Evolutionary conservation across 2,329 filamentous ascomycete species (phyloP), one percentile per base, ranked within the genome.

Genomic region (Alternaria alternata): DNA sequence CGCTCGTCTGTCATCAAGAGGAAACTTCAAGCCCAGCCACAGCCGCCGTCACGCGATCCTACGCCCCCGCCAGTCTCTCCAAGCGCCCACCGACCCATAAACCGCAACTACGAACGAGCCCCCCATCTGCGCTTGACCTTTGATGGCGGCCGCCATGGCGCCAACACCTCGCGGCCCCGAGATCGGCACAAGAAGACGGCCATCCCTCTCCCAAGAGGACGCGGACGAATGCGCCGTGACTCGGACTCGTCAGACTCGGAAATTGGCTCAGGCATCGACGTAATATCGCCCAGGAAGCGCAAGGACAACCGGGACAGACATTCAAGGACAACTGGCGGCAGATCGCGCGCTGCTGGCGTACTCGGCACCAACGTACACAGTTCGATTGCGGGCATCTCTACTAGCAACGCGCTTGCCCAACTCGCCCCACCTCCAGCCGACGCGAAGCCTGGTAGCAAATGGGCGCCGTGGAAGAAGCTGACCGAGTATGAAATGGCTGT

Each of bases 401-500:
- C 86, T 11, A 88, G 86, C 67, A 88, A 87, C 74, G 87, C 86
- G 4, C 78, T 89, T 46, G 84, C 87, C 5, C 79, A 84, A 63
- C 79, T 89, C 20, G 83, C 84, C 14, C 85, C 86, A 16, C 88
- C 88, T 9, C 88, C 88, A 14, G 78, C 83, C 20, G 85, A 88
- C 72, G 87, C 87, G 7, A 80, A 80, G 54, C 81, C 85, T 24
- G 88, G 88, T 46, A 88, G 86, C 75, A 84, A 85, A 69, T 85
- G 85, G 77, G 79, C 84, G 61, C 88, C 88, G 2, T 90, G 88
- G 88, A 81, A 87, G 68, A 86, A 87, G 58, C 78, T 90, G 63
- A 89, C 88, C 3, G 87, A 89, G 66, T 90, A 85, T 79, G 88
- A 90, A 70, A 88, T 90, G 87, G 88, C 87, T 5, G 87, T 88